phyloP scores from a whole-genome alignment of 495 filamentous ascomycete genomes.

The Trichoderma reesei region DNA sequence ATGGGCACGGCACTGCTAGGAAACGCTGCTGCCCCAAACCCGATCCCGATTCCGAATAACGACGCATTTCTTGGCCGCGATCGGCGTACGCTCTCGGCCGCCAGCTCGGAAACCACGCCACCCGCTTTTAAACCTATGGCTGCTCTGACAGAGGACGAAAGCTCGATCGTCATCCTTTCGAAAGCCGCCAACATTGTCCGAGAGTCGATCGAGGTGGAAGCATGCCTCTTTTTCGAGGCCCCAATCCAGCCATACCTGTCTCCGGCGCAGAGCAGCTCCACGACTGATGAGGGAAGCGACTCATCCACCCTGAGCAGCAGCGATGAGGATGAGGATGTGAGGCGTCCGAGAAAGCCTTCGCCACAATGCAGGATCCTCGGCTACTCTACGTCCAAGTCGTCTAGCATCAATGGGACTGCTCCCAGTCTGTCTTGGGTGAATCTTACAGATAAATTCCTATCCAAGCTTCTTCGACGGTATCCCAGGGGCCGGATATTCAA shows the following conservation, averaged over 20 bases:
- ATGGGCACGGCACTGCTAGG: not conserved
- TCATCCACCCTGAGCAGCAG: constrained; percentile 12
- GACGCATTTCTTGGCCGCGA: not conserved
- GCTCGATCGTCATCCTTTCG: constrained; percentile 8
- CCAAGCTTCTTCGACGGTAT: constrained; percentile 46
- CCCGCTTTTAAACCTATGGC: not conserved
- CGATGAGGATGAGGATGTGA: not conserved
- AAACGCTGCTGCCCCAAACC: not conserved
- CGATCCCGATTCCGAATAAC: too few relatives aligned
- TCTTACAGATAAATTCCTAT: constrained; percentile 31
- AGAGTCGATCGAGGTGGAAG: constrained; percentile 42
- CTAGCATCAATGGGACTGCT: constrained; percentile 13
- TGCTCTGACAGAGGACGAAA: not conserved
- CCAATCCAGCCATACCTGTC: constrained; percentile 18
- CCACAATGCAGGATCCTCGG: constrained; percentile 20
- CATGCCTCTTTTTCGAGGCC: constrained; percentile 42
- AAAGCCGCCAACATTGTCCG: constrained; percentile 42
- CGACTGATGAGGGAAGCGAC: not conserved
- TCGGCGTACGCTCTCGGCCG: not conserved
- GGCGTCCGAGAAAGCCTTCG: not conserved
- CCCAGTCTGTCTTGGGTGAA: not conserved
- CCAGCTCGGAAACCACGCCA: not conserved
- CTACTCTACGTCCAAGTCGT: constrained; percentile 22
- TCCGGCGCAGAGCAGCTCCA: not conserved
- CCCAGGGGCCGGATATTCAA: constrained; percentile 50